phyloP scores from a whole-genome alignment of 2,329 filamentous ascomycete species.

The Teratosphaeria viscida region DNA sequence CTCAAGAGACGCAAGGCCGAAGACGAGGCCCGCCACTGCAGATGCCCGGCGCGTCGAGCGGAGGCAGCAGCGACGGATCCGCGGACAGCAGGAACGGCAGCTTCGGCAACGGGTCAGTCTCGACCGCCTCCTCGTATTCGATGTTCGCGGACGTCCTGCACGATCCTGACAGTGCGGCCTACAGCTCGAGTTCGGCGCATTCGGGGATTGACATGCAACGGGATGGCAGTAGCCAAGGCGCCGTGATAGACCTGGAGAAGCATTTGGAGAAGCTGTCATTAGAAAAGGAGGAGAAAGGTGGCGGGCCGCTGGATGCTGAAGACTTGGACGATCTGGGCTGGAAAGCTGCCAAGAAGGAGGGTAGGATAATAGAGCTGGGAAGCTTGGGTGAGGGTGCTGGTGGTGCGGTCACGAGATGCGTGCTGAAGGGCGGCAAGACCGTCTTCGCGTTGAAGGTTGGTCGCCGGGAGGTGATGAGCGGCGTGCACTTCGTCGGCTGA shows the following conservation, averaged over 20 bases:
- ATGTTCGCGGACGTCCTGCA: constrained; percentile 60
- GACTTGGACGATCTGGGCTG: constrained; percentile 92
- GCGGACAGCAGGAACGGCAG: constrained; percentile 75
- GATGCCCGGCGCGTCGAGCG: constrained; percentile 49
- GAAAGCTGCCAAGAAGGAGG: constrained; percentile 83
- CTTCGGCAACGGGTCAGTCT: constrained; percentile 77
- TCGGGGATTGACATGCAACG: constrained; percentile 60
- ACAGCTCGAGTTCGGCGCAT: constrained; percentile 46
- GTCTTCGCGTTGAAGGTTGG: constrained; percentile 90
- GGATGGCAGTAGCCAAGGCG: constrained; percentile 65
- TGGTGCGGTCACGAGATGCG: constrained; percentile 85
- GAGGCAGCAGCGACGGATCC: constrained; percentile 61
- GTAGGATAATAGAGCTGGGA: constrained; percentile 77
- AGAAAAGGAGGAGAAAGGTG: constrained; percentile 48
- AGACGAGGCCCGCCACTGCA: constrained; percentile 45
- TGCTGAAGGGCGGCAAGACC: constrained; percentile 81
- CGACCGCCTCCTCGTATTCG: constrained; percentile 79
- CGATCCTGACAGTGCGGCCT: constrained; percentile 82
- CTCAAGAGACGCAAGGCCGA: constrained; percentile 46
- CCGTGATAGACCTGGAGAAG: constrained; percentile 43
- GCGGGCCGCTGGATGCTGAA: constrained; percentile 77
- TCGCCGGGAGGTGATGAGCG: not conserved
- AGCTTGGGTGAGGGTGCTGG: constrained; percentile 90
- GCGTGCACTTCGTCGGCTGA: no score
- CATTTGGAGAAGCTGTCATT: constrained; percentile 71